Evolutionary conservation across 495 filamentous ascomycete genomes (phyloP), one percentile per base, ranked within the genome.

Genomic region (Lophiostoma macrostomum): DNA sequence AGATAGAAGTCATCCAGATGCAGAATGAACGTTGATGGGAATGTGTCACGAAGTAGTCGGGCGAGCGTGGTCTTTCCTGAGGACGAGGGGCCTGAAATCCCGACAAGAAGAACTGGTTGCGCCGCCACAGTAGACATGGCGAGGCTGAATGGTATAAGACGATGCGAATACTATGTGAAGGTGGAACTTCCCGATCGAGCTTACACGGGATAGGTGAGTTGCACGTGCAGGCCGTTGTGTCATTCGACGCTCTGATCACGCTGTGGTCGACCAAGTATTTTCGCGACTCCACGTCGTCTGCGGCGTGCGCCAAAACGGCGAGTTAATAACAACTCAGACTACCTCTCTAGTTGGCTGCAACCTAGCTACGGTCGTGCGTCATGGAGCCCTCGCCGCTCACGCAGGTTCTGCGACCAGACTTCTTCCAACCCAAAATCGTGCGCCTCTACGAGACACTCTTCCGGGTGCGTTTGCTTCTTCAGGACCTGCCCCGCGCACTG

Each of bases 341-440:
- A n/a, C n/a, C n/a, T n/a, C n/a, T n/a, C n/a, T n/a, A n/a, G n/a
- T n/a, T n/a, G n/a, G n/a, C n/a, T n/a, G n/a, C n/a, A n/a, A n/a
- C n/a, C n/a, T n/a, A n/a, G n/a, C n/a, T n/a, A n/a, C n/a, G n/a
- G n/a, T n/a, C n/a, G n/a, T n/a, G n/a, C 28, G 18, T 19, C 32
- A 95, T 96, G 90, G 89, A 94, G 71, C 77, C 83, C 41, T 96
- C 91, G 65, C 93, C 93, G 51, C 80, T 98, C 65, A 95, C 90
- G 19, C 90, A 91, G 71, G 91, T 96, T 76, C 81, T 79, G 71
- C 81, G 93, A 65, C 94, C 93, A 52, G 89, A 90, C 65, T 77
- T 80, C 35, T 96, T 98, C 67, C 83, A 93, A 70, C 94, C 86
- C 23, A 97, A 97, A 74, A 85, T 98, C 50, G 87, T 93, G 30